Evolutionary conservation across 2,329 filamentous ascomycete genomes (phyloP).

Genomic region (Didymella exigua): DNA sequence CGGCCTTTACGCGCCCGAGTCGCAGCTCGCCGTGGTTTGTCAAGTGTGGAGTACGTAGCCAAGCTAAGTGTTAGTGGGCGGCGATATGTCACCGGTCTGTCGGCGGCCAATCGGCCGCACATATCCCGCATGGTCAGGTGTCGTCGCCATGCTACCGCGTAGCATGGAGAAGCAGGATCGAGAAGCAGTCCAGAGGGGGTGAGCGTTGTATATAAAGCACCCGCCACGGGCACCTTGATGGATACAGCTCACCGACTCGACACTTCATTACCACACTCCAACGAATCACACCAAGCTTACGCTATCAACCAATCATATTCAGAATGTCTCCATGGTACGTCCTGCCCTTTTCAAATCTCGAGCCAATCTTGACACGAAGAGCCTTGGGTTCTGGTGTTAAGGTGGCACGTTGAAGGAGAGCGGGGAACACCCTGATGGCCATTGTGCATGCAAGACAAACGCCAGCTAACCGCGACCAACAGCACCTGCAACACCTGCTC

Average conservation of each 20-base stretch:
- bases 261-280: conserved; percentile 9
- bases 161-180: background rate
- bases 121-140: conserved; percentile 15
- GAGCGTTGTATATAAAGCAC: conserved; percentile 23
- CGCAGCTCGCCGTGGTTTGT: background rate
- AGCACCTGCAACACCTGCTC: conserved; percentile 39
- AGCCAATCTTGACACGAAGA: background rate
- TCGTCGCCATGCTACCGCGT: background rate
- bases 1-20: conserved; percentile 16
- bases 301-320: conserved; percentile 17
- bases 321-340: conserved; percentile 38
- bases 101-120: conserved; percentile 15
- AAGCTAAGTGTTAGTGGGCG: background rate
- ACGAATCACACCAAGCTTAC: conserved; percentile 9
- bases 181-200: background rate
- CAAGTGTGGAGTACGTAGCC: conserved; percentile 6
- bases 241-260: conserved; percentile 18
- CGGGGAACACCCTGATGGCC: conserved; percentile 28
- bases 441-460: conserved; percentile 7
- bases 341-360: background rate
- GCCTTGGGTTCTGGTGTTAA: background rate
- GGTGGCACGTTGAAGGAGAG: background rate
- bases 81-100: conserved; percentile 15
- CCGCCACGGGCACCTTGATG: conserved; percentile 33
- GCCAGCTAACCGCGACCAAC: conserved; percentile 6